These are phyloP conservation scores for Mycotypha africana DNA, from an alignment of 371 early-diverging fungal species.

Conservation along the genomic window DNA sequence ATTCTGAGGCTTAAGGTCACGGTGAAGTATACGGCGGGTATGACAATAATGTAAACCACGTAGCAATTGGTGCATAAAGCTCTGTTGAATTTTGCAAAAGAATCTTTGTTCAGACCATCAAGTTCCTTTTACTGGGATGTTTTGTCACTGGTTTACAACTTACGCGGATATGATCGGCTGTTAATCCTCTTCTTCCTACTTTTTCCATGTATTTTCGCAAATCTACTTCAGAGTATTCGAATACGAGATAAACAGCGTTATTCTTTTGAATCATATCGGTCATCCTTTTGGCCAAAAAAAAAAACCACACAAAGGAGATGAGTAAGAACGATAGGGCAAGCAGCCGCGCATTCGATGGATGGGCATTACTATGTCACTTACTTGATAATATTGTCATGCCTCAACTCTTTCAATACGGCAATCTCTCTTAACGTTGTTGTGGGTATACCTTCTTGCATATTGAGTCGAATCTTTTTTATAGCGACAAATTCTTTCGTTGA, in stretches of 20 bases:
- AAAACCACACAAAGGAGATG: neutral
- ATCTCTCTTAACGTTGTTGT: conserved; percentile 96
- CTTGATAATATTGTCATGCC: conserved; percentile 90
- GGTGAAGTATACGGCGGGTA: conserved; percentile 82
- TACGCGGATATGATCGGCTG: conserved; percentile 67
- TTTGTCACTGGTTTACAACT: too few relatives aligned
- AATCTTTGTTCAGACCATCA: too few relatives aligned
- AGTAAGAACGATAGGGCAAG: neutral
- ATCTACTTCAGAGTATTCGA: conserved; percentile 96
- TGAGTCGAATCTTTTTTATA: conserved; percentile 91
- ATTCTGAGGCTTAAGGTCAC: conserved; percentile 93
- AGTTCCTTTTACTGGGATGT: neutral
- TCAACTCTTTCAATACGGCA: conserved; percentile 92
- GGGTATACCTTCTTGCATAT: conserved; percentile 93
- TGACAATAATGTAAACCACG: conserved; percentile 86
- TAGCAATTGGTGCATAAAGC: conserved; percentile 86
- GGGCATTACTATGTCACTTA: too few relatives aligned
- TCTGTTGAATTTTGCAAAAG: too few relatives aligned
- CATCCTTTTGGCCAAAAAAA: conserved; percentile 48
- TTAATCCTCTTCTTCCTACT: conserved; percentile 52
- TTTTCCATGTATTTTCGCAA: conserved; percentile 92
- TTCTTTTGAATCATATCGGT: conserved; percentile 90
- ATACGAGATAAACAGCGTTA: conserved; percentile 91
- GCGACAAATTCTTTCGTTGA: conserved; percentile 82
- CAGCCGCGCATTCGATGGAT: too few relatives aligned